Conservation (phyloP, 495 filamentous ascomycete species). For the Sphaerosporella brunnea region DNA sequence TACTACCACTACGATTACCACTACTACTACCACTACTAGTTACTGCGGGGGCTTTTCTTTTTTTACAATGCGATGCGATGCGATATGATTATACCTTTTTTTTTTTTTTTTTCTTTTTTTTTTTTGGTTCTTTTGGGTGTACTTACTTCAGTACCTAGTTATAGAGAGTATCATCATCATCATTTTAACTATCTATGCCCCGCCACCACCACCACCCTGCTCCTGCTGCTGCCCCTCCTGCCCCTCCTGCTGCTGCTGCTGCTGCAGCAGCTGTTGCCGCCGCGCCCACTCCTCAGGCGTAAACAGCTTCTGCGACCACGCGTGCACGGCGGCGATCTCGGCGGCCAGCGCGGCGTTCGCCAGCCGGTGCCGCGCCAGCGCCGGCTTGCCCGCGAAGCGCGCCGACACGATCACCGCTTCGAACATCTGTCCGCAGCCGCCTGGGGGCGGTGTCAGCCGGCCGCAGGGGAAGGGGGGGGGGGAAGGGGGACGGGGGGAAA, state of each 20-base stretch:
- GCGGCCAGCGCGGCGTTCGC: conserved; percentile 74
- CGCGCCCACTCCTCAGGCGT: conserved; percentile 87
- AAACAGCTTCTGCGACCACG: conserved; percentile 95
- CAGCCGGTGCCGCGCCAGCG: conserved; percentile 70
- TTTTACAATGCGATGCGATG: too few relatives aligned
- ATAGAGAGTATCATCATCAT: too few relatives aligned
- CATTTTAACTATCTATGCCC: too few relatives aligned
- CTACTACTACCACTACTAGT: neutral
- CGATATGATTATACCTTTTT: neutral
- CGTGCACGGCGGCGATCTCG: conserved; percentile 92
- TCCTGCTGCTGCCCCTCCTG: too few relatives aligned
- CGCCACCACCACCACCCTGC: too few relatives aligned
- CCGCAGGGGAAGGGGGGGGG: neutral
- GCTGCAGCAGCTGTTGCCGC: too few relatives aligned
- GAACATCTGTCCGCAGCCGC: conserved; percentile 91
- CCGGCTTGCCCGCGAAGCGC: conserved; percentile 68
- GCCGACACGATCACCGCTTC: conserved; percentile 74
- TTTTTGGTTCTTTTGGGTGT: neutral
- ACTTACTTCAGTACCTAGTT: too few relatives aligned
- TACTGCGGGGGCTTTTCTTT: neutral
- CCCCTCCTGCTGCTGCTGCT: too few relatives aligned
- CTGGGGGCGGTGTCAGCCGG: conserved; percentile 30
- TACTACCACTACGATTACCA: neutral
- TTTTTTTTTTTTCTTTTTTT: neutral
- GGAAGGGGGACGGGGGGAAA: conserved; percentile 29